These are phyloP conservation scores for Pyrus communis DNA, from an alignment of 306 rosid species.

Conservation along the genomic window DNA sequence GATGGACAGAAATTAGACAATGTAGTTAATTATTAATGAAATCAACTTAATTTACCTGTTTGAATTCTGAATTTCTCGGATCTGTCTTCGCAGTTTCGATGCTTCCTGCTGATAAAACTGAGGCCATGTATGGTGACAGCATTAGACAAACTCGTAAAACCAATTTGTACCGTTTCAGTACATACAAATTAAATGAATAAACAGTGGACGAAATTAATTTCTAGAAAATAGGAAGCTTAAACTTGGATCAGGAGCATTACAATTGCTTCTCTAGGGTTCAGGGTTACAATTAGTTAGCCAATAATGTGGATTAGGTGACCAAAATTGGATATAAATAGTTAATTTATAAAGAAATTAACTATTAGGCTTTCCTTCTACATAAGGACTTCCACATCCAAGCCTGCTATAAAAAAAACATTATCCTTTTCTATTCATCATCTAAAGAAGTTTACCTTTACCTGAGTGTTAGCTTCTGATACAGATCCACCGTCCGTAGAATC, in stretches of 20 bases:
- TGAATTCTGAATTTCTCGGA: slow-evolving; percentile 73
- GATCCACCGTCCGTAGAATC: slow-evolving; percentile 63
- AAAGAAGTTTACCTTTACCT: slow-evolving; percentile 50
- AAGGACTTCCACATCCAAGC: neutral
- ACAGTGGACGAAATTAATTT: too few relatives aligned
- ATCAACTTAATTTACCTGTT: slow-evolving; percentile 43
- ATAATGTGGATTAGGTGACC: too few relatives aligned
- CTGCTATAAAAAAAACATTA: neutral
- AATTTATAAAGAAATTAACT: neutral
- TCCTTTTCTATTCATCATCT: neutral
- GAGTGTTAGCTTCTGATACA: slow-evolving; percentile 69
- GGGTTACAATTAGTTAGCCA: too few relatives aligned
- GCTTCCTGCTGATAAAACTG: slow-evolving; percentile 97
- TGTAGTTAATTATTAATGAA: neutral
- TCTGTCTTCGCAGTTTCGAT: slow-evolving; percentile 76
- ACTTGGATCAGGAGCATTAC: neutral
- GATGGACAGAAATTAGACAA: neutral
- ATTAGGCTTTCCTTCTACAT: neutral
- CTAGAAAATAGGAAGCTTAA: neutral
- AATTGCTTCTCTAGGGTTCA: too few relatives aligned
- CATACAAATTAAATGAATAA: neutral
- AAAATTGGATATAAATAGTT: neutral
- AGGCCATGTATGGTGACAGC: neutral
- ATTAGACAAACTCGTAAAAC: slow-evolving; percentile 1
- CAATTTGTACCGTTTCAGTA: neutral